Conservation (phyloP, 208 protist species). For the Acanthamoeba castellanii region DNA sequence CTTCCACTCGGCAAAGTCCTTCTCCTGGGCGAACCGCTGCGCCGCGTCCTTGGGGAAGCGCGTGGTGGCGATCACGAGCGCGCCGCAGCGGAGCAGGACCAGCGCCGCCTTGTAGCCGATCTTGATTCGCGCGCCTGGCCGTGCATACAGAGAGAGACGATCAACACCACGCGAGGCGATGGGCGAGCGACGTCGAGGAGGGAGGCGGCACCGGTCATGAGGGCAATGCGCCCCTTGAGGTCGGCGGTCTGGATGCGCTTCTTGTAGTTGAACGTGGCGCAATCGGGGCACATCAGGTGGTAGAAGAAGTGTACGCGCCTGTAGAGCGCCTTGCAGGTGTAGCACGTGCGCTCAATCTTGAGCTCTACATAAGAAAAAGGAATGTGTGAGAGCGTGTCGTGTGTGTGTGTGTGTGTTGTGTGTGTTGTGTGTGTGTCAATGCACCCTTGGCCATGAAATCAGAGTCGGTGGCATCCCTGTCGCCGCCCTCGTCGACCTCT, state of each 20-base stretch:
- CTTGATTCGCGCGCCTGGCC: constrained; percentile 85
- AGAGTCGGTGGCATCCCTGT: neutral
- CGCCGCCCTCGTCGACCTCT: neutral
- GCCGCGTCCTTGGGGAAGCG: constrained; percentile 88
- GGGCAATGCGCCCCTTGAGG: constrained; percentile 93
- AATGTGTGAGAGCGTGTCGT: neutral
- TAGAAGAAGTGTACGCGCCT: constrained; percentile 96
- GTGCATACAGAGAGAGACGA: neutral
- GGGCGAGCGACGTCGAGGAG: neutral
- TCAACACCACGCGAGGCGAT: too few relatives aligned
- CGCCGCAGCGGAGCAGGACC: constrained; percentile 82
- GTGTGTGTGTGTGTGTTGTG: neutral
- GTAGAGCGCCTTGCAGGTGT: constrained; percentile 65
- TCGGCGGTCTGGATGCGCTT: constrained; percentile 94
- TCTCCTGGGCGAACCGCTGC: constrained; percentile 92
- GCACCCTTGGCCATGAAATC: constrained; percentile 31
- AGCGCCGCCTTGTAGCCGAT: constrained; percentile 87
- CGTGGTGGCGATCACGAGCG: constrained; percentile 86
- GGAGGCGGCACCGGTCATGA: constrained; percentile 91
- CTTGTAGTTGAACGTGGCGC: constrained; percentile 96
- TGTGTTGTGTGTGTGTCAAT: neutral
- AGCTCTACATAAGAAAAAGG: constrained; percentile 1
- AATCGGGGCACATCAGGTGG: constrained; percentile 96
- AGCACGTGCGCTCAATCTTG: neutral
- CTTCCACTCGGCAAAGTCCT: constrained; percentile 93